Evolutionary conservation across 345 rosid genomes (phyloP).

Genomic region (Arabis hirsuta): DNA sequence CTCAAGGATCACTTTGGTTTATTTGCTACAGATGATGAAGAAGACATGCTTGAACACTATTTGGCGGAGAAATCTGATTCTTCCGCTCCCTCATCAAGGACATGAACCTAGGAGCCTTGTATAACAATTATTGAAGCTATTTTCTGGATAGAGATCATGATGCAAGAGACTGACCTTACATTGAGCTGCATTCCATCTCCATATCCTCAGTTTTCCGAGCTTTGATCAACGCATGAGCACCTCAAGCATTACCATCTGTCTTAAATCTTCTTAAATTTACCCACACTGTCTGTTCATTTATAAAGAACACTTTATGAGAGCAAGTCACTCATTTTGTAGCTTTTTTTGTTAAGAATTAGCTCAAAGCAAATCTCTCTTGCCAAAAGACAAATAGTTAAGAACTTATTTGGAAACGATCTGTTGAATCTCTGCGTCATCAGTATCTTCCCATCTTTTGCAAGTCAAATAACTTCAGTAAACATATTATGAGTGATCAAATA

Average conservation of each 20-base stretch:
- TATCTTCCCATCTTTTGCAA: conserved; percentile 1
- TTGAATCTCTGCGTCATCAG: no score
- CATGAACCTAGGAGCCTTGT: conserved; percentile 45
- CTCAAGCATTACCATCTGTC: conserved; percentile 25
- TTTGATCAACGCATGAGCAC: conserved; percentile 35
- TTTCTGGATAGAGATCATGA: conserved; percentile 33
- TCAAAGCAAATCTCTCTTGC: no score
- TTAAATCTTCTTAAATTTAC: neutral
- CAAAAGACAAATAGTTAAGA: no score
- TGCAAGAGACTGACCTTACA: conserved; percentile 24
- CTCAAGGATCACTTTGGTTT: conserved; percentile 13
- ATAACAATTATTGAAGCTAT: conserved; percentile 9
- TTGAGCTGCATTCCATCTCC: conserved; percentile 28
- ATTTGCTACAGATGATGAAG: conserved; percentile 72
- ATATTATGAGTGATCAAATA: conserved; percentile 1
- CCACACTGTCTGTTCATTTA: conserved; percentile 25
- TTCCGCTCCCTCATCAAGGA: conserved; percentile 58
- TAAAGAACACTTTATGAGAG: conserved; percentile 21
- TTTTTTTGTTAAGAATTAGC: neutral
- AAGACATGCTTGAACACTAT: conserved; percentile 94
- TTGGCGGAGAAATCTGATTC: conserved; percentile 86
- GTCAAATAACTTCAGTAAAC: neutral
- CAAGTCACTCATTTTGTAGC: conserved; percentile 27
- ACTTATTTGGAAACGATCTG: no score
- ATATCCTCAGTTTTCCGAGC: conserved; percentile 34